Conservation (phyloP, 2,329 filamentous ascomycete species). For the Fusarium nygamai region DNA sequence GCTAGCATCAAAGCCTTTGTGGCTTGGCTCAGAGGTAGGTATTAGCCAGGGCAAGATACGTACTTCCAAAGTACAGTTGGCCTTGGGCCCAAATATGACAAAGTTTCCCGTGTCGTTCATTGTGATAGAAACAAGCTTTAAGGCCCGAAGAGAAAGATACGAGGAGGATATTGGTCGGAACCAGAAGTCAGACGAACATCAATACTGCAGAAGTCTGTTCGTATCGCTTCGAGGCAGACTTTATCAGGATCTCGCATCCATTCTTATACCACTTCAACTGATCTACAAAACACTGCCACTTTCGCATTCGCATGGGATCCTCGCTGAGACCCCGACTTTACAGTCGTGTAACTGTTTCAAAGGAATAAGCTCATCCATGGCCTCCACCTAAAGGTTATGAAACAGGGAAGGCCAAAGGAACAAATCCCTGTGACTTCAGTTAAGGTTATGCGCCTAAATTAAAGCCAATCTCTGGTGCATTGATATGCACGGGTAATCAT, state of each 20-base stretch:
- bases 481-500: not conserved
- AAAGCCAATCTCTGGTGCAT: too few species aligned
- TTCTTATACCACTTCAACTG: not conserved
- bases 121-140: not conserved
- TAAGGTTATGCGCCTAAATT: not conserved
- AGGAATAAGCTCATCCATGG: not conserved
- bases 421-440: not conserved
- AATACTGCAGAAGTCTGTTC: rapidly evolving
- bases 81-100: constrained; percentile 22
- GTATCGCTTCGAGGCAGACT: not conserved
- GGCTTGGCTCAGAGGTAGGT: not conserved
- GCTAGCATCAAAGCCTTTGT: not conserved
- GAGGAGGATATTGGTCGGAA: too few species aligned
- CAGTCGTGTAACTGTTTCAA: not conserved
- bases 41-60: not conserved
- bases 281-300: constrained; percentile 3
- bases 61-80: constrained; percentile 32
- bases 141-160: not conserved
- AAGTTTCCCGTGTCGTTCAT: not conserved
- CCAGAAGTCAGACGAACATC: too few species aligned
- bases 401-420: not conserved
- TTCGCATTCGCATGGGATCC: not conserved
- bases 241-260: not conserved
- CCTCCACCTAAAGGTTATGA: not conserved
- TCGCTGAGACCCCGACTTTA: not conserved